A percentile compares a stretch with the other conserved stretches of the same genome.
Evolutionary conservation across 2,329 filamentous ascomycete genomes (phyloP).

Genomic region (Rhexocercosporidium sp.): DNA sequence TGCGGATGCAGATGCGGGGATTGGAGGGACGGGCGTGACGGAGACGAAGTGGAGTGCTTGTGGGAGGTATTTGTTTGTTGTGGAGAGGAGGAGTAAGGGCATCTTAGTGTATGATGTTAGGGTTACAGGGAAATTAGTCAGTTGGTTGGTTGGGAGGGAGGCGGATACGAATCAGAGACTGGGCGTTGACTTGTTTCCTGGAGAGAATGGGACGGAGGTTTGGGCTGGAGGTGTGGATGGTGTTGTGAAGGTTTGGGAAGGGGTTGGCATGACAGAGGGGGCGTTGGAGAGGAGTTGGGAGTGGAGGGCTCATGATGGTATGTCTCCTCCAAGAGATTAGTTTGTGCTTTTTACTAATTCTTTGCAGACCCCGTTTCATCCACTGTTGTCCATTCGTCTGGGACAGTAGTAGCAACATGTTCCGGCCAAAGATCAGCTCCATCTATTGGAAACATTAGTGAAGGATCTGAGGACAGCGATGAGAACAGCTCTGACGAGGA

Average conservation of each 20-base stretch:
- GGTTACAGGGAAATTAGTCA: slow-evolving; percentile 61
- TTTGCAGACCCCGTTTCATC: slow-evolving; percentile 38
- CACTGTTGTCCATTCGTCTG: slow-evolving; percentile 40
- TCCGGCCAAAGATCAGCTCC: slow-evolving; percentile 39
- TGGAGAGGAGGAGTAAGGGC: slow-evolving; percentile 61
- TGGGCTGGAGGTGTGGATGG: slow-evolving; percentile 65
- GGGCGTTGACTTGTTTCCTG: slow-evolving; percentile 58
- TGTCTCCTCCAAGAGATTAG: neutral
- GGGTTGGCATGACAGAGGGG: slow-evolving; percentile 56
- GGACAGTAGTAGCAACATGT: slow-evolving; percentile 42
- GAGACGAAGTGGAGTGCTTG: slow-evolving; percentile 68
- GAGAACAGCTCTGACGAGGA: slow-evolving; percentile 20
- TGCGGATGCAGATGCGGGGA: slow-evolving; percentile 53
- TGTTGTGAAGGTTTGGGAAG: slow-evolving; percentile 62
- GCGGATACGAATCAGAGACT: slow-evolving; percentile 61
- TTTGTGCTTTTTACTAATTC: slow-evolving; percentile 11
- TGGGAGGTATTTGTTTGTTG: slow-evolving; percentile 66
- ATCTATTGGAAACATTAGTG: neutral
- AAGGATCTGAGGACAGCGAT: slow-evolving; percentile 25
- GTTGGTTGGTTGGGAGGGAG: slow-evolving; percentile 56
- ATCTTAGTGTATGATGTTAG: slow-evolving; percentile 68
- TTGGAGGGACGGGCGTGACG: slow-evolving; percentile 66
- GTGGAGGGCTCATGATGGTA: slow-evolving; percentile 43
- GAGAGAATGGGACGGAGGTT: slow-evolving; percentile 59
- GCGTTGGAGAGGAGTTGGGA: slow-evolving; percentile 36